Conservation (phyloP, 1,284 basidiomycete genomes). For the Sporisorium scitamineum region DNA sequence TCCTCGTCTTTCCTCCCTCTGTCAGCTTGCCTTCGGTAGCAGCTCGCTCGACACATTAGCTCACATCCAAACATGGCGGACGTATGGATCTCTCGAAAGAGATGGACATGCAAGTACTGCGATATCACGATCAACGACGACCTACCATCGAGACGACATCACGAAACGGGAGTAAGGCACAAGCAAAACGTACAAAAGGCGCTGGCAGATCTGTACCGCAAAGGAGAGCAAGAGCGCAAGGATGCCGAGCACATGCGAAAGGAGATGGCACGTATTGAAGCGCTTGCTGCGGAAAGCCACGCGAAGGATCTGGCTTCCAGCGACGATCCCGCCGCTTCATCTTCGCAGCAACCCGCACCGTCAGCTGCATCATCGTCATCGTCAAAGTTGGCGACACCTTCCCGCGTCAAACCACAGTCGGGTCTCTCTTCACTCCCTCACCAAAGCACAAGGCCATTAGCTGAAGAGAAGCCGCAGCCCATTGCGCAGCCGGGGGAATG, state of each 20-base stretch:
- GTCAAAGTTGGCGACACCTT: not conserved
- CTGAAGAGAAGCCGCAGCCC: conserved; percentile 75
- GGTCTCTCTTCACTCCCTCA: not conserved
- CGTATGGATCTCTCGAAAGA: conserved; percentile 64
- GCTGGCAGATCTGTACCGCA: conserved; percentile 90
- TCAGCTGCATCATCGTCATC: conserved; percentile 69
- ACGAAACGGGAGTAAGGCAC: conserved; percentile 93
- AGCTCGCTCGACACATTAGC: not conserved
- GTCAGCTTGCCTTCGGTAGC: not conserved
- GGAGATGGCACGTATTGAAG: conserved; percentile 87
- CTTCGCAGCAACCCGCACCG: conserved; percentile 53
- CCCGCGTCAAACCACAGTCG: not conserved
- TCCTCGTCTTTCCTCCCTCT: not conserved
- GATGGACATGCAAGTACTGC: conserved; percentile 69
- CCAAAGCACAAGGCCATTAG: conserved; percentile 66
- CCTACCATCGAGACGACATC: conserved; percentile 81
- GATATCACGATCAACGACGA: conserved; percentile 66
- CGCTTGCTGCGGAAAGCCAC: conserved; percentile 72
- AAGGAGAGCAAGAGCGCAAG: conserved; percentile 86
- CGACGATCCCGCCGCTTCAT: conserved; percentile 4
- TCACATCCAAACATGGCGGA: conserved; percentile 54
- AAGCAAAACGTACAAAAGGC: conserved; percentile 93
- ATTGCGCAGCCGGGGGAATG: conserved; percentile 86
- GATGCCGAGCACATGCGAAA: conserved; percentile 86
- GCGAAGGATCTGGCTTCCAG: conserved; percentile 56